Evolutionary conservation across 177 flowering plant species (phyloP), one percentile per base, ranked within the genome.

Genomic region (Vitis hybrid): DNA sequence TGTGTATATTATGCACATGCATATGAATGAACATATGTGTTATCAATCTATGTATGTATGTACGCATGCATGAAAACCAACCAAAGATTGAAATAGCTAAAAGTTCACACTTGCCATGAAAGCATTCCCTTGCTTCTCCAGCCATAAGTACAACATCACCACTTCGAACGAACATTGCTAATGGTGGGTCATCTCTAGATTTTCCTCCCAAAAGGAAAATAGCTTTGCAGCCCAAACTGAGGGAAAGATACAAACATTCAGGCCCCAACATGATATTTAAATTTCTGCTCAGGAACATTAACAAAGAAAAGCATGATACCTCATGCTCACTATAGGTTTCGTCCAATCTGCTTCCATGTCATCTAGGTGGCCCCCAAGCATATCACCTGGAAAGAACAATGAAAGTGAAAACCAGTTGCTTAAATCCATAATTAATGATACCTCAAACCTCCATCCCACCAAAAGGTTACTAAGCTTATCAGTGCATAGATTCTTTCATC

Each of bases 311-410:
- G 55, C 29, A 61, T 62, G 11, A 67, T 78, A 95, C 99, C 99
- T 95, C 84, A 93, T 80, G 97, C 99, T 96, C 58, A 96, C 99
- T 49, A 96, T 93, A 72, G 99, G 98, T 73, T 92, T 96, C 74
- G 85, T 92, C 98, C 98, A 96, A 80, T 96, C 99, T 60, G 83
- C 89, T 85, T 96, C 99, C 99, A 96, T 96, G 83, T 93, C 97
- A 88, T 93, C 97, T 65, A 90, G 90, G 81, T 95, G 99, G 33
- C 99, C 96, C 19, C 99, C 99, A 62, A 95, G 96, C 70, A 88
- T 87, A 79, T 95, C 98, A 70, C 92, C 98, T 94, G 74, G 57
- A 50, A 67, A 39, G 16, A 51, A 52, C 39, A 26, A 26, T 0
- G 15, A 64, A 48, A 3, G 5, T 56, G n/a, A 56, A 57, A n/a